phyloP scores from a whole-genome alignment of 225 moss, liverwort and hornwort genomes.

The Thuidium tamariscinum region DNA sequence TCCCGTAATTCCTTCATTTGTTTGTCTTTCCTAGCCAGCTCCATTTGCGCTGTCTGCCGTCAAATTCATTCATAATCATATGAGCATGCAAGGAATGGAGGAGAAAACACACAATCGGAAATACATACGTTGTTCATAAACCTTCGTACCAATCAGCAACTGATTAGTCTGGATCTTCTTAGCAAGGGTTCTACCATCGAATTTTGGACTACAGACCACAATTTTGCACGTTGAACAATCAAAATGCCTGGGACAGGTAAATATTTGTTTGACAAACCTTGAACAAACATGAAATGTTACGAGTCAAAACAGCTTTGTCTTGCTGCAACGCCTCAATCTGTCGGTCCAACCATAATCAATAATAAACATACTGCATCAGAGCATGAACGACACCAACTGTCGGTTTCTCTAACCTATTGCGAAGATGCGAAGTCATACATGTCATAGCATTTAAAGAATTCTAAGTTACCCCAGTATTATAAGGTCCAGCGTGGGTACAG shows the following conservation, averaged over 20 bases:
- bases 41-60: constrained; percentile 57
- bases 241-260: neutral
- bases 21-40: constrained; percentile 59
- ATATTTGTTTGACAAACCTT: constrained; percentile 21
- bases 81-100: neutral
- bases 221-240: neutral
- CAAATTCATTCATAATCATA: neutral
- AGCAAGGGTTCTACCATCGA: neutral
- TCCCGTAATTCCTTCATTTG: constrained; percentile 56
- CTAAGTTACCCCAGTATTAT: neutral
- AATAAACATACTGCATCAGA: neutral
- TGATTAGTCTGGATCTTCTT: neutral
- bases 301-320: constrained; percentile 36
- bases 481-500: neutral
- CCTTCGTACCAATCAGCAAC: neutral
- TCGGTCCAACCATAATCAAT: neutral
- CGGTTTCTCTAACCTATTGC: neutral
- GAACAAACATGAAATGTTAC: constrained; percentile 58
- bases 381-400: neutral
- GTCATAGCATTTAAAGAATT: neutral
- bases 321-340: constrained; percentile 48
- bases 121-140: neutral
- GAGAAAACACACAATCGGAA: neutral
- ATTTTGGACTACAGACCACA: neutral
- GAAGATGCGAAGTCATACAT: neutral